phyloP scores from a whole-genome alignment of 345 rosid species.

The Hibiscus trionum region DNA sequence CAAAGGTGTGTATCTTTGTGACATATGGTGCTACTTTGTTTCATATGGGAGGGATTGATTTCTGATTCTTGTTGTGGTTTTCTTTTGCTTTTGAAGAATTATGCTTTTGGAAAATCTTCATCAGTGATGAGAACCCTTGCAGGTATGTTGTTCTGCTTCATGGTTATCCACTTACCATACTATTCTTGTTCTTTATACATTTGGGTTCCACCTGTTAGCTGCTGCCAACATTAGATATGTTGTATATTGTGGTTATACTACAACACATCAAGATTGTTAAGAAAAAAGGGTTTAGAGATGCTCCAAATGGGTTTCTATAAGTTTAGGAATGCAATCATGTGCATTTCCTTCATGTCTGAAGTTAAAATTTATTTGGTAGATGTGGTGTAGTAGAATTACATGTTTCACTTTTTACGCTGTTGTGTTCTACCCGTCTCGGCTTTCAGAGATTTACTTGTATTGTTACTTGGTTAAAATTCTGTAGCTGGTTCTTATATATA shows the following conservation, averaged over 20 bases:
- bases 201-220: background rate
- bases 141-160: conserved; percentile 39
- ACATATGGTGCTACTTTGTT: no score
- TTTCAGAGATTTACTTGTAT: no score
- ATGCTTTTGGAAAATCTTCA: conserved; percentile 88
- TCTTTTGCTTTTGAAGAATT: no score
- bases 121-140: conserved; percentile 90
- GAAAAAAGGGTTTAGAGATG: background rate
- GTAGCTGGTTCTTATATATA: no score
- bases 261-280: background rate
- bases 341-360: background rate
- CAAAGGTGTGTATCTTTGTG: no score
- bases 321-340: background rate
- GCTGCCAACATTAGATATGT: conserved; percentile 65
- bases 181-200: background rate
- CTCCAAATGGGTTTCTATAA: background rate
- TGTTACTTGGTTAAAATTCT: no score
- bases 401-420: no score
- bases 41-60: no score
- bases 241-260: conserved; percentile 57
- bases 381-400: background rate
- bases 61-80: no score
- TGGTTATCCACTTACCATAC: background rate
- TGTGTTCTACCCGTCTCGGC: no score
- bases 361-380: background rate